These are phyloP conservation scores for Trichomonascaceae sp. DNA, from an alignment of 1,139 yeast species.

Conservation along the genomic window DNA sequence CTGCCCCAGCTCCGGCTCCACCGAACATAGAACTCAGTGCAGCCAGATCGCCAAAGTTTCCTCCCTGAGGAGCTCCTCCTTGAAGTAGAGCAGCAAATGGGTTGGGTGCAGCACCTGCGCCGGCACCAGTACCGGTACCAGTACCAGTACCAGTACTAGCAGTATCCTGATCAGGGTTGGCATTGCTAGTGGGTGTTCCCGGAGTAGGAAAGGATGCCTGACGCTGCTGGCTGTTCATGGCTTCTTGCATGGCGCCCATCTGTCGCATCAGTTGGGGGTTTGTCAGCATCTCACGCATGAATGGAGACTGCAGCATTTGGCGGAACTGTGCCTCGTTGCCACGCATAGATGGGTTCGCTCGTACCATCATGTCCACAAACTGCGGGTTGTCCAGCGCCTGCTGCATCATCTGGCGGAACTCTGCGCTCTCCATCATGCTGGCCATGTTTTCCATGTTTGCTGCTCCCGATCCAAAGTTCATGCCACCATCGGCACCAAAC, in stretches of 20 bases:
- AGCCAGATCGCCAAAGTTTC: slow-evolving; percentile 12
- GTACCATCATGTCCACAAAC: slow-evolving; percentile 67
- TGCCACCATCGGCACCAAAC: slow-evolving; percentile 95
- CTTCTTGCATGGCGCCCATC: slow-evolving; percentile 60
- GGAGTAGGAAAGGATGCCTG: slow-evolving; percentile 42
- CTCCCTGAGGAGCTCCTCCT: slow-evolving; percentile 18
- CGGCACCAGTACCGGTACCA: slow-evolving; percentile 9
- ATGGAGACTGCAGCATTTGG: slow-evolving; percentile 72
- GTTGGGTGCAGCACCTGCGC: slow-evolving; percentile 13
- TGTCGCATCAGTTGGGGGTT: slow-evolving; percentile 46
- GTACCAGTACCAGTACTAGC: slow-evolving; percentile 8
- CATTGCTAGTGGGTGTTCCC: slow-evolving; percentile 14
- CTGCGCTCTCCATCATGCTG: slow-evolving; percentile 67
- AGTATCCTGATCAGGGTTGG: slow-evolving; percentile 7
- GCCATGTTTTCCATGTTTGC: slow-evolving; percentile 68
- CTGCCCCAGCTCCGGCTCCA: slow-evolving; percentile 8
- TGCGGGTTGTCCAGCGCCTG: slow-evolving; percentile 76
- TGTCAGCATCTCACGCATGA: slow-evolving; percentile 63
- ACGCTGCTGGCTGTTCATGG: too few species aligned
- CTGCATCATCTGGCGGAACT: slow-evolving; percentile 68
- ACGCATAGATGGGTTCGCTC: slow-evolving; percentile 71
- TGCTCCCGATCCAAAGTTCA: slow-evolving; percentile 46
- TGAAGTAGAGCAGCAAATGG: slow-evolving; percentile 20
- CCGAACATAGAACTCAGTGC: slow-evolving; percentile 6
- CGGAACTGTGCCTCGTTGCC: slow-evolving; percentile 81